A percentile compares a stretch with the other conserved stretches of the same genome.
Conservation (phyloP, 768 basidiomycete genomes). For the Coprinopsis cinerea region DNA sequence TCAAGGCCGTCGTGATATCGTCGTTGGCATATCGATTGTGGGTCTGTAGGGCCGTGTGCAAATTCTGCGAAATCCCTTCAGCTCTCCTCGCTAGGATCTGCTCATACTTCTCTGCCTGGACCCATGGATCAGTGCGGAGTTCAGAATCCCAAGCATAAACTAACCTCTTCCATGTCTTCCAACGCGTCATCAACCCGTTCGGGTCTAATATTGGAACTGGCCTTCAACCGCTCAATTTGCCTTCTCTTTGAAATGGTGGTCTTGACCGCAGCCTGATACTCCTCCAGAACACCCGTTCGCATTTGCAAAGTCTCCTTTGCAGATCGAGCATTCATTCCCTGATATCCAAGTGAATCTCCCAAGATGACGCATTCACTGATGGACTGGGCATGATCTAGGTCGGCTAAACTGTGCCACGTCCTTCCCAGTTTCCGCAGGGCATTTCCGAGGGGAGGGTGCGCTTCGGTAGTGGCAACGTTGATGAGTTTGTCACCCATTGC, state of each 20-base stretch:
- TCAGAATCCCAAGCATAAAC: slow-evolving; percentile 12
- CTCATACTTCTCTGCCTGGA: slow-evolving; percentile 87
- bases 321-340: slow-evolving; percentile 93
- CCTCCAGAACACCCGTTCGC: slow-evolving; percentile 87
- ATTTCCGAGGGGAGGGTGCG: slow-evolving; percentile 76
- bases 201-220: slow-evolving; percentile 78
- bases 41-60: slow-evolving; percentile 78
- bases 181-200: slow-evolving; percentile 87
- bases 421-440: slow-evolving; percentile 85
- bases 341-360: slow-evolving; percentile 95
- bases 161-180: slow-evolving; percentile 89
- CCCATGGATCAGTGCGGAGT: not conserved
- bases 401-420: slow-evolving; percentile 80
- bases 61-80: slow-evolving; percentile 88
- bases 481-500: slow-evolving; percentile 94
- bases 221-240: slow-evolving; percentile 84
- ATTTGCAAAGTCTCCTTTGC: slow-evolving; percentile 92
- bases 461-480: slow-evolving; percentile 84
- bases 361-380: slow-evolving; percentile 93
- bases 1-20: slow-evolving; percentile 82
- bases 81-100: slow-evolving; percentile 79
- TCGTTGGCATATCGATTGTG: slow-evolving; percentile 87
- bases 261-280: slow-evolving; percentile 91
- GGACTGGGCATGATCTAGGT: slow-evolving; percentile 85
- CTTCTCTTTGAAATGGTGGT: slow-evolving; percentile 88